Evolutionary conservation across 2,329 filamentous ascomycete genomes (phyloP).

Genomic region (Fusarium drepaniforme): DNA sequence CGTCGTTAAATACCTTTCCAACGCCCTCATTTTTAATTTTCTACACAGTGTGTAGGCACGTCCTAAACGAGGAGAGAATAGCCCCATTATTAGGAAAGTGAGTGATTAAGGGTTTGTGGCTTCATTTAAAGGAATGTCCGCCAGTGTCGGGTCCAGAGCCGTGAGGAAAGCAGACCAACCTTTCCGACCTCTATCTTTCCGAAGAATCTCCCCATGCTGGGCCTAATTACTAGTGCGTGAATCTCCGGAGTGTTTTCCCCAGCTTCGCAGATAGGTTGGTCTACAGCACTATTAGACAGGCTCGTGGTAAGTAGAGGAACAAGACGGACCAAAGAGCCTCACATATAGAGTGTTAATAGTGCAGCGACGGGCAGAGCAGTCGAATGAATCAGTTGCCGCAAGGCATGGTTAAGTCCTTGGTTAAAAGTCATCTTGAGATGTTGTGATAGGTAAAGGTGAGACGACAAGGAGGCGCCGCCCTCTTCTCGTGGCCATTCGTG

Average conservation of each 20-base stretch:
- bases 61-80: conserved; percentile 68
- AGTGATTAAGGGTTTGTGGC: conserved; percentile 63
- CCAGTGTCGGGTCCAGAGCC: background rate
- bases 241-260: conserved; percentile 54
- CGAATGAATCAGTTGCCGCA: conserved; percentile 18
- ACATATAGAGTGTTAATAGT: conserved; percentile 13
- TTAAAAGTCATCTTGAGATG: background rate
- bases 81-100: conserved; percentile 60
- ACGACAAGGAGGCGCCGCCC: background rate
- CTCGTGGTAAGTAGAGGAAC: background rate
- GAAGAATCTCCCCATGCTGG: conserved; percentile 68
- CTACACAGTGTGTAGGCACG: conserved; percentile 62
- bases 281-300: conserved; percentile 1
- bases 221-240: conserved; percentile 57
- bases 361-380: conserved; percentile 18
- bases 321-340: conserved; percentile 22
- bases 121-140: conserved; percentile 60
- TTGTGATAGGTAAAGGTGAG: background rate
- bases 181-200: conserved; percentile 32
- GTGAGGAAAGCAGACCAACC: background rate
- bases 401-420: background rate
- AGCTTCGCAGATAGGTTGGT: conserved; percentile 10
- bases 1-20: conserved; percentile 60
- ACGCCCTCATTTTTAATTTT: conserved; percentile 63
- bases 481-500: background rate